Base-by-base conservation (phyloP, 805 yeast species). In the Priceomyces haplophilus region DNA sequence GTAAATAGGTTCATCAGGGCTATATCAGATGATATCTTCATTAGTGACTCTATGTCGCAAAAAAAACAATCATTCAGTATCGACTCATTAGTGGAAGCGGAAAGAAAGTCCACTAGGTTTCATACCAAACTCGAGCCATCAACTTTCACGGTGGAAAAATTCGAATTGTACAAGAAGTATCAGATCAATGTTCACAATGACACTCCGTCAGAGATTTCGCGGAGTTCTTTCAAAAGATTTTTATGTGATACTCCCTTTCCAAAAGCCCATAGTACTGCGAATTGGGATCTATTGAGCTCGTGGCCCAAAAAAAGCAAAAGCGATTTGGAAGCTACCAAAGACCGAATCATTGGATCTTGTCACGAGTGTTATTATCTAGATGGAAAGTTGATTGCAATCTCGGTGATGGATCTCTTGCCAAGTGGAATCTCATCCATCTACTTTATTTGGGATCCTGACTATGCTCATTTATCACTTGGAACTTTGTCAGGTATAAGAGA, bases 391-490 rank as follows among this genome's bases (percentile, higher is more conserved):
- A 77, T 86, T 32, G 96, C 91, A 0, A 64, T 89, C 27, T 86
- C 86, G 0, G 87, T 89, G 1, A 55, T 85, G 23, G 97, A 89
- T 60, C 65, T 89, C 16, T 60, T 90, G 25, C 95, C 96, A 0
- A 61, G 78, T 19, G 84, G 87, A 0, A 59, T 90, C 0, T 88
- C 96, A 0, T 82, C 95, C 0, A 90, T 90, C 1, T 89, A 90
- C 58, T 85, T 90, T 57, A 79, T 89, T 10, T 88, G 93, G 86
- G 90, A 88, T 56, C 93, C 95, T 0, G 90, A 81, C 41, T 83
- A 72, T 55, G 80, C 82, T 3, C 72, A 78, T 40, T 64, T 82
- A 50, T 83, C 87, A 0, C 59, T 89, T 23, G 97, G 97, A 0
- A 87, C 87, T 19, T 58, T 89, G 1, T 81, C 89, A 46, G 91